Base-by-base conservation (phyloP, 2,329 filamentous ascomycete species). In the Aspergillus pseudotamarii region DNA sequence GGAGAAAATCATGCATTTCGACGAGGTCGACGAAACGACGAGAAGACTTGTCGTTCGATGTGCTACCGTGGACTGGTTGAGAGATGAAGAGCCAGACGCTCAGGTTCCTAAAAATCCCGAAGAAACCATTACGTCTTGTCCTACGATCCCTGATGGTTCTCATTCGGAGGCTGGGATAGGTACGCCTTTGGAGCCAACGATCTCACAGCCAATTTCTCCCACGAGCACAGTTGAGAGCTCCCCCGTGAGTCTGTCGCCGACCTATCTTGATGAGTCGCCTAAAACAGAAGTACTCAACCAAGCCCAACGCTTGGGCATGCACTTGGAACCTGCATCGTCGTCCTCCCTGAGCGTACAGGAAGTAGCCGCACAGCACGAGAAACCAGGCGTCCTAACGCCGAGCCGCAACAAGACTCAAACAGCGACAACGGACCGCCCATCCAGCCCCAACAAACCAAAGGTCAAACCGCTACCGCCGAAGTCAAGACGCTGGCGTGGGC, bases 321-420 rank as follows among this genome's bases (percentile, higher is more conserved):
- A 88, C 64, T 82, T 94, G 4, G 86, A 88, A 1, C 83, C 86
- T 1, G 87, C 91, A 58, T 86, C 85, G n/a, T 86, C 86, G 55
- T 96, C 92, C 74, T 88, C 85, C 71, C 81, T 92, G 67, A 94
- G 91, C 72, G 90, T 95, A 54, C 83, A 88, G 38, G 91, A 95
- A 70, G 88, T 96, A 48, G 92, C 93, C 8, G 87, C 88, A 12
- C 90, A 93, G 51, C 92, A 85, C 75, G 92, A 94, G 78, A 93
- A 91, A 75, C 92, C 92, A 0, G 92, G 91, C 1, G 88, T 94
- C 26, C 89, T 93, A 71, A 93, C 92, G 21, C 92, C 92, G 6
- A 93, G 91, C 73, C 85, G 89, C 54, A 79, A 77, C 54, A 16
- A 26, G 87, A 73, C 58, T 56, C 66, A 61, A 54, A 64, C 61